These are phyloP conservation scores for Penicillium ochrochloron DNA, from an alignment of 495 filamentous ascomycete species.

Conservation along the genomic window DNA sequence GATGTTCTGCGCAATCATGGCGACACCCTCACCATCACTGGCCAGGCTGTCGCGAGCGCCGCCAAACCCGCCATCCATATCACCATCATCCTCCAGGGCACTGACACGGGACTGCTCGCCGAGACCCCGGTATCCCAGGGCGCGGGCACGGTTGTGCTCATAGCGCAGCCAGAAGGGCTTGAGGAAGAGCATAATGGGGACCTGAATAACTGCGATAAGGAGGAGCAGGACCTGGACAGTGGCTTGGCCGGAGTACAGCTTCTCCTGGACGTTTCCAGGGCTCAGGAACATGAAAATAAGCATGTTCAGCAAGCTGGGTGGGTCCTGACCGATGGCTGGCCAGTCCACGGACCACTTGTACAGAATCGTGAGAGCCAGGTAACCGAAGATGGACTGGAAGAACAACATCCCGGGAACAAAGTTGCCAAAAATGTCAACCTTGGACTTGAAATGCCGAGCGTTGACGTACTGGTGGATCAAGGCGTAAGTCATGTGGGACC, in stretches of 20 bases:
- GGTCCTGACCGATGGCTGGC: conserved; percentile 62
- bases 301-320: conserved; percentile 95
- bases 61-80: conserved; percentile 48
- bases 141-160: conserved; percentile 88
- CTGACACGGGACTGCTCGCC: conserved; percentile 85
- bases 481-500: conserved; percentile 98
- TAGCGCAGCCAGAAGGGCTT: conserved; percentile 93
- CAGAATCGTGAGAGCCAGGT: conserved; percentile 88
- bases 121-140: conserved; percentile 88
- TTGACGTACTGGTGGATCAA: conserved; percentile 93
- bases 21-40: conserved; percentile 84
- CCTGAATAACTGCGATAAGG: conserved; percentile 82
- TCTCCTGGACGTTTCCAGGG: conserved; percentile 74
- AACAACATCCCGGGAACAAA: conserved; percentile 99
- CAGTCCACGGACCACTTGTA: conserved; percentile 98
- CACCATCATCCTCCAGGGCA: conserved; percentile 80
- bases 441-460: conserved; percentile 88
- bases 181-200: conserved; percentile 88
- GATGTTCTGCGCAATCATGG: conserved; percentile 88
- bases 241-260: conserved; percentile 77
- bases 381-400: conserved; percentile 98
- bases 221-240: conserved; percentile 76
- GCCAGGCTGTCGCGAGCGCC: conserved; percentile 70
- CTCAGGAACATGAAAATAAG: conserved; percentile 99
- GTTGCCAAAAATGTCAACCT: conserved; percentile 94